Conservation (phyloP, 257 asterid genomes). For the Solanum chilense region DNA sequence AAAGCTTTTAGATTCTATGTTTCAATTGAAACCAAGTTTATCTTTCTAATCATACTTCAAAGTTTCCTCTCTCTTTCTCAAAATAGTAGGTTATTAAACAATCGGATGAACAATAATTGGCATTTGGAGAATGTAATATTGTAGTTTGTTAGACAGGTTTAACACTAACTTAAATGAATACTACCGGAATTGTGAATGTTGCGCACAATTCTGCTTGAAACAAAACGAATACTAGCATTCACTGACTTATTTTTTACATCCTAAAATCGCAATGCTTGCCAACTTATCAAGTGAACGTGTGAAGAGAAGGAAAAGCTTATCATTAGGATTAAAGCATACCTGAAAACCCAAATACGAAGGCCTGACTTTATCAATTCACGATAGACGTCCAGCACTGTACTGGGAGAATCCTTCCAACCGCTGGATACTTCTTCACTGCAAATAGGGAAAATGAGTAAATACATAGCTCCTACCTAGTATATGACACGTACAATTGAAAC, state of each 20-base stretch:
- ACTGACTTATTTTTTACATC: not conserved
- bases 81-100: not conserved
- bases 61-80: not conserved
- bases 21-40: not conserved
- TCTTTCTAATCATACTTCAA: not conserved
- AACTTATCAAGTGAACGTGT: not conserved
- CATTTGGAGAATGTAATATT: not conserved
- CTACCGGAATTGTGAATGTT: not conserved
- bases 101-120: not conserved
- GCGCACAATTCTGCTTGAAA: not conserved
- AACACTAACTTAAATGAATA: not conserved
- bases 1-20: not conserved
- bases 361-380: slow-evolving; percentile 62
- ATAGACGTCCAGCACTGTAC: slow-evolving; percentile 58
- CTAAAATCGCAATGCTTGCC: not conserved
- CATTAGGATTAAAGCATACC: slow-evolving; percentile 29
- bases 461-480: not conserved
- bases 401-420: slow-evolving; percentile 75
- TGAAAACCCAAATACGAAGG: slow-evolving; percentile 90
- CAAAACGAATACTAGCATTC: not conserved
- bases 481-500: not conserved
- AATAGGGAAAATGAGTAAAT: not conserved
- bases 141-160: not conserved
- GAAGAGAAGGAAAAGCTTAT: not conserved
- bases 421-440: slow-evolving; percentile 45